These are phyloP conservation scores for Neofusicoccum sp. DNA, from an alignment of 2,329 filamentous ascomycete species.

Conservation along the genomic window DNA sequence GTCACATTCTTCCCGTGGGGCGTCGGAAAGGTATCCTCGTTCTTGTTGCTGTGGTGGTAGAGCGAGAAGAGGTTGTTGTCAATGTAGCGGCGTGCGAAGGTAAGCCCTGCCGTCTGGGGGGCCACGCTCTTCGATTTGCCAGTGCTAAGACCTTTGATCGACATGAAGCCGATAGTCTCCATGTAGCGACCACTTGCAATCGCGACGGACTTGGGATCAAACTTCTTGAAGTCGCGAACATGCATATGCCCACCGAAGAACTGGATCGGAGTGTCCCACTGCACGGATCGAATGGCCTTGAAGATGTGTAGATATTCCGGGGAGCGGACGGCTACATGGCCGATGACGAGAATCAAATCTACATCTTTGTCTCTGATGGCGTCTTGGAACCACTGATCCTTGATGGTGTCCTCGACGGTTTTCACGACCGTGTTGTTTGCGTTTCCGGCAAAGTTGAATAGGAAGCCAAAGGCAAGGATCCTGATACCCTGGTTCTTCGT, in stretches of 20 bases:
- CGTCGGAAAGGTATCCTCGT: slow-evolving; percentile 72
- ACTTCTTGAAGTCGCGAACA: slow-evolving; percentile 78
- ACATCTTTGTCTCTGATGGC: slow-evolving; percentile 76
- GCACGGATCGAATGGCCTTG: slow-evolving; percentile 70
- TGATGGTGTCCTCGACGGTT: slow-evolving; percentile 73
- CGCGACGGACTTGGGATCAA: slow-evolving; percentile 74
- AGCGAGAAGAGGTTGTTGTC: slow-evolving; percentile 90
- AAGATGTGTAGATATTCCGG: slow-evolving; percentile 76
- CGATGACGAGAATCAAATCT: slow-evolving; percentile 82
- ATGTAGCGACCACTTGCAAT: slow-evolving; percentile 89
- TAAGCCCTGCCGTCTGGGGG: slow-evolving; percentile 37
- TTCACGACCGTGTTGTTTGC: slow-evolving; percentile 87
- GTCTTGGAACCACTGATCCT: slow-evolving; percentile 84
- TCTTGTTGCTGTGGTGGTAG: slow-evolving; percentile 73
- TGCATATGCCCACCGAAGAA: slow-evolving; percentile 92
- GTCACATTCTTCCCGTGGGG: slow-evolving; percentile 71
- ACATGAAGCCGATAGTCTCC: slow-evolving; percentile 94
- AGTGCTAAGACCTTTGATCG: slow-evolving; percentile 65
- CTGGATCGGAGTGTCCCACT: slow-evolving; percentile 80
- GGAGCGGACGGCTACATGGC: slow-evolving; percentile 81
- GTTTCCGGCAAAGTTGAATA: slow-evolving; percentile 91
- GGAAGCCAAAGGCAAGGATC: slow-evolving; percentile 85
- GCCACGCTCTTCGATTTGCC: slow-evolving; percentile 35
- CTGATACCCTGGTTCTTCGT: slow-evolving; percentile 85
- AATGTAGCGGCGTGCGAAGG: slow-evolving; percentile 81